Evolutionary conservation across 2,329 filamentous ascomycete species (phyloP), one percentile per base, ranked within the genome.

Genomic region (Dendrostoma leiphaemia): DNA sequence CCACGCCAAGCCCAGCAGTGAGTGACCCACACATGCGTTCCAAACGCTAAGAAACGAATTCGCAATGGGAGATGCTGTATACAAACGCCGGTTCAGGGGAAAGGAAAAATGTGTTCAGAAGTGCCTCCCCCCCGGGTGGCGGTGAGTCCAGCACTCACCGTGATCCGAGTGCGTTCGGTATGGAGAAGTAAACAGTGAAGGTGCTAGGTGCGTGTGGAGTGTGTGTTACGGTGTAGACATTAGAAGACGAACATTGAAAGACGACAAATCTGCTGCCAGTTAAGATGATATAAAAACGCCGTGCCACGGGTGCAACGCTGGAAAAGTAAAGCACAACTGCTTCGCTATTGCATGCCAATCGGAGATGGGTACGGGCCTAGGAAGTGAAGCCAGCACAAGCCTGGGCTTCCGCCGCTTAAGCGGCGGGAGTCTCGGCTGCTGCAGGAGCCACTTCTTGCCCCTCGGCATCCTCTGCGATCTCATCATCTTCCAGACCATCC

Each of bases 141-240:
- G n/a, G n/a, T n/a, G n/a, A n/a, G n/a, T n/a, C n/a, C 34, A 24
- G 47, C 51, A 51, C 54, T 48, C 31, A 38, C 32, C 34, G 29
- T 32, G 46, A 57, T 50, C 7, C 26, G 38, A 23, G 38, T 2
- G 29, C 44, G 26, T 10, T 23, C 28, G 26, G 41, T 45, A 38
- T 44, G 12, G 6, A 53, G 45, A 29, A 38, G 23, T 5, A 31
- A 46, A 56, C 19, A 48, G 26, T 44, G 17, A 28, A 21, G 34
- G 47, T 44, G 44, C n/a, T 38, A 41, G 45, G 48, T 48, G 31
- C 13, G n/a, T n/a, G n/a, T n/a, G n/a, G n/a, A n/a, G n/a, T n/a
- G n/a, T n/a, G n/a, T n/a, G n/a, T n/a, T n/a, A n/a, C 29, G 15
- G 32, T 45, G 21, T 53, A 44, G 23, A 56, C 51, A 45, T 48